These are phyloP conservation scores for Penicillium occitanis DNA, from an alignment of 2,329 filamentous ascomycete genomes.

Conservation along the genomic window DNA sequence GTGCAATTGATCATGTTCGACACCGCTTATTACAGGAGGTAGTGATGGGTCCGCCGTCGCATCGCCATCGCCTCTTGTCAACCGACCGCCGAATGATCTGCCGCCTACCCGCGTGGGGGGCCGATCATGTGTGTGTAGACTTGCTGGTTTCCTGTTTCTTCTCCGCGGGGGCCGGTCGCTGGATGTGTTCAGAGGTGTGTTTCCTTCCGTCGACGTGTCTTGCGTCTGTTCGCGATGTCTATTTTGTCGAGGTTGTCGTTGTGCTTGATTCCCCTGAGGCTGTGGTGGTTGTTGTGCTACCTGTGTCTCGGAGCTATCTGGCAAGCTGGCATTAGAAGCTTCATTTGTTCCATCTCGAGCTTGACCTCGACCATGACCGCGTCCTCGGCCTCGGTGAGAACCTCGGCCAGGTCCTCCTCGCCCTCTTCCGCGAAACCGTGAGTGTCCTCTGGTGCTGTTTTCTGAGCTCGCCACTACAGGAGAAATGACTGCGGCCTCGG, in stretches of 20 bases:
- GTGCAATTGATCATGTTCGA: conserved; percentile 28
- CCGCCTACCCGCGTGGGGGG: conserved; percentile 12
- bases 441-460: conserved; percentile 13
- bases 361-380: conserved; percentile 10
- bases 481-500: background rate
- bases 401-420: conserved; percentile 25
- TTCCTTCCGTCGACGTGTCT: background rate
- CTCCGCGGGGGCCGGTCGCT: background rate
- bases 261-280: background rate
- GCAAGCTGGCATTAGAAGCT: background rate
- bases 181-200: background rate
- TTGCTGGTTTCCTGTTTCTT: background rate
- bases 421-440: conserved; percentile 16
- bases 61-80: conserved; percentile 14
- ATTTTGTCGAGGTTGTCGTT: background rate
- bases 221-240: conserved; percentile 9
- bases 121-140: background rate
- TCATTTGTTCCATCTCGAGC: conserved; percentile 8
- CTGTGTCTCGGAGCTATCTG: background rate
- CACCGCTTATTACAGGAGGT: background rate
- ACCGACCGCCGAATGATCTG: conserved; percentile 18
- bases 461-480: conserved; percentile 3
- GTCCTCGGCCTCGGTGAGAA: conserved; percentile 10
- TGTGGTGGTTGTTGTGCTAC: background rate
- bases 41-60: background rate